Base-by-base conservation (phyloP, 352 stramenopile genomes). In the Lagenidium sp. region DNA sequence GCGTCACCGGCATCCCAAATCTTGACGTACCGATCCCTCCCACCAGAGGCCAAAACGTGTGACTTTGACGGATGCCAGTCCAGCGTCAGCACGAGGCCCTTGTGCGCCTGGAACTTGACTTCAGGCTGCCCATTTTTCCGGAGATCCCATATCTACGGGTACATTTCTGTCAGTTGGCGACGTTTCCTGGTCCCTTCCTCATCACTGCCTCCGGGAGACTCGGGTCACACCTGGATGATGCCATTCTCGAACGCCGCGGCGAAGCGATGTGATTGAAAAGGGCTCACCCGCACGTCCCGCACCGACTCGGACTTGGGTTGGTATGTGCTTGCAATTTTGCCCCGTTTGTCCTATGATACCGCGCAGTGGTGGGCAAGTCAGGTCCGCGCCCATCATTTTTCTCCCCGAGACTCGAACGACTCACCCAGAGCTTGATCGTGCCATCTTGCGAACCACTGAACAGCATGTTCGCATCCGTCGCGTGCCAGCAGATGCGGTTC, bases 401-500 rank as follows among this genome's bases (percentile, higher is more conserved):
- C 8, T 32, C 28, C 28, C 15, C 28, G 8, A 15, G 8, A 15
- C 8, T 8, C 11, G 32, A 34, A 15, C 6, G 18, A 54, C 48
- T 24, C 54, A 94, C 82, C 82, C 82, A 94, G 28, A 88, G 69
- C 29, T 94, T 94, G 53, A 94, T 83, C 4, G 77, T 88, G 20
- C 82, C 79, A 36, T 94, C 82, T 48, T 94, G 82, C 0, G 82
- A 94, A 7, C 78, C 82, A 54, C 82, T 94, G 30, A 92, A 72
- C 20, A 94, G 74, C 42, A 90, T 44, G 20, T 84, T 90, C 46
- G 59, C 69, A 32, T 94, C 78, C 11, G 52, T 80, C 12, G 75
- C 75, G 41, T 94, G 82, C 82, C 82, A 94, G 54, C 79, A 94
- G 45, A 94, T 92, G 43, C 82, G 79, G 46, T 94, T 94, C 47